phyloP scores from a whole-genome alignment of 352 stramenopile species.

The Globisporangium mamillatum region DNA sequence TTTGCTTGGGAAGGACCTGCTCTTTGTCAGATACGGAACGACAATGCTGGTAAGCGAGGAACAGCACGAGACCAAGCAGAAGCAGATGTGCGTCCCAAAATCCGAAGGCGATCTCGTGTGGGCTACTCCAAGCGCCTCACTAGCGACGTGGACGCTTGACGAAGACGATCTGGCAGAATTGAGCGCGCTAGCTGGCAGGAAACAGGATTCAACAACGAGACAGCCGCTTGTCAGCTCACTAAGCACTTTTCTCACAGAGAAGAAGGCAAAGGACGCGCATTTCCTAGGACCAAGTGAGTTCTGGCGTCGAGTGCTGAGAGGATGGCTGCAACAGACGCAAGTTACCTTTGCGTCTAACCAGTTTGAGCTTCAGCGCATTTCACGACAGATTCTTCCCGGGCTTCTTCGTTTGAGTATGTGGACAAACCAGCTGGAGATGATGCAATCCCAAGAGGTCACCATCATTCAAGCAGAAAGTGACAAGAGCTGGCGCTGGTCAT shows the following conservation, averaged over 20 bases:
- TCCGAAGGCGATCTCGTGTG: neutral
- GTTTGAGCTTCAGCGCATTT: constrained; percentile 70
- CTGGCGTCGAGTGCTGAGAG: constrained; percentile 33
- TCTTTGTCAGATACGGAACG: constrained; percentile 13
- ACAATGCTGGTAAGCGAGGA: neutral
- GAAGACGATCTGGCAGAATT: constrained; percentile 19
- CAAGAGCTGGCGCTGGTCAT: constrained; percentile 29
- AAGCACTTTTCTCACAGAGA: constrained; percentile 3
- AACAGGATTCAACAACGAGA: no score
- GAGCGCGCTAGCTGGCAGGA: neutral
- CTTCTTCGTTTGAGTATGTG: constrained; percentile 55
- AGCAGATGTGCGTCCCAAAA: neutral
- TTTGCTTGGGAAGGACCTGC: constrained; percentile 36
- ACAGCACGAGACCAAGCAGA: neutral
- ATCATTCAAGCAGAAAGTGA: neutral
- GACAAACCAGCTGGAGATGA: constrained; percentile 32
- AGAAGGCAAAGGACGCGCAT: constrained; percentile 5
- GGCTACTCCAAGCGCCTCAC: neutral
- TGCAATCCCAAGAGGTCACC: constrained; percentile 14
- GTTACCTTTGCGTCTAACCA: constrained; percentile 46
- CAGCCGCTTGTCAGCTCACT: constrained; percentile 2
- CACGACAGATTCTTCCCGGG: constrained; percentile 49
- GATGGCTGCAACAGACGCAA: constrained; percentile 41
- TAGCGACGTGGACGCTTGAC: constrained; percentile 38
- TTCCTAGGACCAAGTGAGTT: constrained; percentile 15